Percentiles rank a stretch among this genome's conserved stretches.
phyloP scores from a whole-genome alignment of 139 green algal genomes.

The Coelastrella sp. region DNA sequence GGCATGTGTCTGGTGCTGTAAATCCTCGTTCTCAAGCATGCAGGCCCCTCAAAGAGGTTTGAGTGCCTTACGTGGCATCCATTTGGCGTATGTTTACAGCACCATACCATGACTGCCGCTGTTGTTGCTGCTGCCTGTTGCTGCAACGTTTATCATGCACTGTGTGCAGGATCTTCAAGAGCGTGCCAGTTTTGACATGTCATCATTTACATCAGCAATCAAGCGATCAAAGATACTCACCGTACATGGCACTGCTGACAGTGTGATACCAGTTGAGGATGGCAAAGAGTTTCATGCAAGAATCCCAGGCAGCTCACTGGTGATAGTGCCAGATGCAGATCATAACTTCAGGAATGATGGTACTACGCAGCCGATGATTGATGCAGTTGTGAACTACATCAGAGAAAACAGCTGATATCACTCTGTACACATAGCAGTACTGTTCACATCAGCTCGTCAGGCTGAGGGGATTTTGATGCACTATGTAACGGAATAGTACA shows the following conservation, averaged over 20 bases:
- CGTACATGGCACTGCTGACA: conserved; percentile 68
- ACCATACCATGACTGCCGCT: background rate
- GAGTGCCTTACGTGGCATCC: no score
- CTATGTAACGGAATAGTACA: no score
- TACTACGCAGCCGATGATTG: background rate
- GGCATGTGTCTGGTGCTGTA: no score
- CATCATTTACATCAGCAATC: conserved; percentile 41
- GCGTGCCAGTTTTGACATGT: conserved; percentile 60
- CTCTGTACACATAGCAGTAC: no score
- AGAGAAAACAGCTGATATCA: background rate
- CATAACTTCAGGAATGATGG: conserved; percentile 59
- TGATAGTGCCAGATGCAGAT: conserved; percentile 61
- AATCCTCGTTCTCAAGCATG: no score
- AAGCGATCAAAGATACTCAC: conserved; percentile 62
- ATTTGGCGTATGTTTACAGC: background rate
- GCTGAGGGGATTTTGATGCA: no score
- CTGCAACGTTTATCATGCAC: background rate
- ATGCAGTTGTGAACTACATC: conserved; percentile 13
- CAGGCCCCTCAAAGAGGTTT: no score
- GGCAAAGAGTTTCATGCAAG: conserved; percentile 42
- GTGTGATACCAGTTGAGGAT: conserved; percentile 65
- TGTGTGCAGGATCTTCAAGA: conserved; percentile 52
- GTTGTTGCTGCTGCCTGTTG: background rate
- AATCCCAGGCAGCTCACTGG: conserved; percentile 40
- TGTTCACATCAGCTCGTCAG: no score